These are phyloP conservation scores for Peronospora belbahrii DNA, from an alignment of 352 stramenopile species.

Conservation along the genomic window DNA sequence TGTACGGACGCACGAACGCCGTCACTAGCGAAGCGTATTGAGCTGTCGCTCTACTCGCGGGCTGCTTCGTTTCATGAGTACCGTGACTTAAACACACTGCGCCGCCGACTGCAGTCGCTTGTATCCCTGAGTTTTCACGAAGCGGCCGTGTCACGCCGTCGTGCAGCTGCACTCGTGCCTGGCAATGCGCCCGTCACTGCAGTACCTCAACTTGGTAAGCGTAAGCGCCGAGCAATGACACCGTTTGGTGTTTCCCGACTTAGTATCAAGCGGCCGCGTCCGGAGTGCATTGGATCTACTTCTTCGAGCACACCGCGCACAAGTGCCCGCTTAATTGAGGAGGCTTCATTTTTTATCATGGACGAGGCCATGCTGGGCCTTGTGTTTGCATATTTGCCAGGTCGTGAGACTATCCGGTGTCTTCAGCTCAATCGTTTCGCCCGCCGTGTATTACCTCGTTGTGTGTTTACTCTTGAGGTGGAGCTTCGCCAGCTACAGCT, in stretches of 20 bases:
- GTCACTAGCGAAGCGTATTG: slow-evolving; percentile 79
- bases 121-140: slow-evolving; percentile 86
- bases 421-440: slow-evolving; percentile 60
- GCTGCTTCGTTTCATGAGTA: slow-evolving; percentile 82
- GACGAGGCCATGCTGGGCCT: slow-evolving; percentile 63
- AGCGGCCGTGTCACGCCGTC: slow-evolving; percentile 51
- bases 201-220: slow-evolving; percentile 42
- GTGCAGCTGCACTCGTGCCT: slow-evolving; percentile 13
- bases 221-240: slow-evolving; percentile 26
- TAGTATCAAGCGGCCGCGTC: slow-evolving; percentile 46
- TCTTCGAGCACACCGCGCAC: slow-evolving; percentile 15
- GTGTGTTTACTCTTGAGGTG: slow-evolving; percentile 50
- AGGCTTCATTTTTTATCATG: slow-evolving; percentile 48
- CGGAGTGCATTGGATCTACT: slow-evolving; percentile 22
- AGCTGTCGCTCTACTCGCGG: slow-evolving; percentile 78
- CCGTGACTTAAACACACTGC: slow-evolving; percentile 76
- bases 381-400: slow-evolving; percentile 64
- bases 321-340: slow-evolving; percentile 5
- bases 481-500: slow-evolving; percentile 41
- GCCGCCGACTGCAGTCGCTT: slow-evolving; percentile 69
- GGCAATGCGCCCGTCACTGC: slow-evolving; percentile 15
- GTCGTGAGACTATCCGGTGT: slow-evolving; percentile 56
- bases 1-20: slow-evolving; percentile 54
- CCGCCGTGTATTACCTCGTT: slow-evolving; percentile 41
- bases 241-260: slow-evolving; percentile 56